phyloP scores from a whole-genome alignment of 371 early-diverging fungal genomes.

The Actinomortierella wolfii region DNA sequence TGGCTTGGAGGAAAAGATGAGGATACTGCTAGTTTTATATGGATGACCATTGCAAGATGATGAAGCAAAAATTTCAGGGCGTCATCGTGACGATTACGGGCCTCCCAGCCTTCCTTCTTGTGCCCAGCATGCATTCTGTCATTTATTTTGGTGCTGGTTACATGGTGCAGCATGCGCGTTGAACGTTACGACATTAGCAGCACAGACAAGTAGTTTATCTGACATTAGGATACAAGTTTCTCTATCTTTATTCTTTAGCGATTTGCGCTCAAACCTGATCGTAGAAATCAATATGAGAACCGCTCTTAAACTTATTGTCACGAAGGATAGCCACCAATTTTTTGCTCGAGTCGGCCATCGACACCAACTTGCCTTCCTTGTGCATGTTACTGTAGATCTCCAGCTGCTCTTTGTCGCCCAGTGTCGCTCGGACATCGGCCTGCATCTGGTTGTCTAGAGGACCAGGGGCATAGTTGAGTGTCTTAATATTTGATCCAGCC shows the following conservation, averaged over 20 bases:
- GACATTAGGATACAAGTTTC: not conserved
- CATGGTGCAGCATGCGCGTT: not conserved
- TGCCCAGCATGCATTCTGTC: too few relatives aligned
- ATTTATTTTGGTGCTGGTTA: too few relatives aligned
- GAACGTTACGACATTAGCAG: not conserved
- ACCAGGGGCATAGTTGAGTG: slow-evolving; percentile 91
- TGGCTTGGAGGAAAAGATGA: too few relatives aligned
- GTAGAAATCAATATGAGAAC: slow-evolving; percentile 84
- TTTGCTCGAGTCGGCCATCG: slow-evolving; percentile 70
- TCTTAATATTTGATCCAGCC: slow-evolving; percentile 47
- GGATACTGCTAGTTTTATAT: too few relatives aligned
- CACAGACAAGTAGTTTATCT: too few relatives aligned
- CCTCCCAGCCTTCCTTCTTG: too few relatives aligned
- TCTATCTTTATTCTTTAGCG: slow-evolving; percentile 4
- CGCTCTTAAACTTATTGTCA: slow-evolving; percentile 65
- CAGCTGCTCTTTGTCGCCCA: slow-evolving; percentile 74
- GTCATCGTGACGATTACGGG: too few relatives aligned
- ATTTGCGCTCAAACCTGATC: slow-evolving; percentile 52
- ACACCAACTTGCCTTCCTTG: slow-evolving; percentile 72
- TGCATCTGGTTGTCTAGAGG: slow-evolving; percentile 93
- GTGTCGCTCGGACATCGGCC: slow-evolving; percentile 66
- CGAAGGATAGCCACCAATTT: slow-evolving; percentile 63
- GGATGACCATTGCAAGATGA: too few relatives aligned
- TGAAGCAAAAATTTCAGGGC: too few relatives aligned
- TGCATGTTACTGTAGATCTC: slow-evolving; percentile 65